Evolutionary conservation across 768 basidiomycete genomes (phyloP).

Genomic region (Tulasnella sp.): DNA sequence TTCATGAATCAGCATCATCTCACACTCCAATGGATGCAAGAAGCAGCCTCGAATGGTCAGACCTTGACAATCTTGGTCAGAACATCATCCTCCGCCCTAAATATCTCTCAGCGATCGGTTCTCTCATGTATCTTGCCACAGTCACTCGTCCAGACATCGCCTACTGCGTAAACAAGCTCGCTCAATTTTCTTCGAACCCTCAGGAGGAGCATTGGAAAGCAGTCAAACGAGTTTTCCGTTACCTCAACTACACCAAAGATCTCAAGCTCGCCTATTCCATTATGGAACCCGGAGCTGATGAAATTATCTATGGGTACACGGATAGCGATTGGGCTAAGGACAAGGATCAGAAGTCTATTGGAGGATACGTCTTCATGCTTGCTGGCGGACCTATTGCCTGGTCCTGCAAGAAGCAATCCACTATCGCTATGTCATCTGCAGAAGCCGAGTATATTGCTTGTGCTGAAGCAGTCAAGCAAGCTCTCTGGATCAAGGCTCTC

Average conservation of each 20-base stretch:
- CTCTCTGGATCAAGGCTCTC: constrained; percentile 6
- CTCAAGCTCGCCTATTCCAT: constrained; percentile 13
- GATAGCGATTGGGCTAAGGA: constrained; percentile 25
- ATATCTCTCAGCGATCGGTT: constrained; percentile 13
- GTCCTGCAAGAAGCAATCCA: constrained; percentile 20
- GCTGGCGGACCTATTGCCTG: constrained; percentile 19
- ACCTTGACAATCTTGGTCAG: no score
- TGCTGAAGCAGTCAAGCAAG: not conserved
- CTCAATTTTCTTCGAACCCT: constrained; percentile 15
- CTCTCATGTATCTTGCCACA: constrained; percentile 15
- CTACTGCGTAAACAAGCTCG: constrained; percentile 16
- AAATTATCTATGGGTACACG: constrained; percentile 13
- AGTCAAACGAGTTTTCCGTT: constrained; percentile 18
- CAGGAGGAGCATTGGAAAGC: constrained; percentile 15
- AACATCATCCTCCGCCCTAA: no score
- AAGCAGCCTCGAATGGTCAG: no score
- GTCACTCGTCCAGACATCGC: constrained; percentile 20
- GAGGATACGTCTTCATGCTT: constrained; percentile 22
- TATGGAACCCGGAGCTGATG: not conserved
- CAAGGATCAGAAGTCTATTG: constrained; percentile 19
- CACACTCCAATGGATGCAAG: no score
- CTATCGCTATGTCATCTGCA: constrained; percentile 20
- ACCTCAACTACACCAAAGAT: constrained; percentile 20
- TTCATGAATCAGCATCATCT: no score
- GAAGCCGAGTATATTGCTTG: constrained; percentile 22